Evolutionary conservation across 2,329 filamentous ascomycete genomes (phyloP).

Genomic region (Nemania serpens): DNA sequence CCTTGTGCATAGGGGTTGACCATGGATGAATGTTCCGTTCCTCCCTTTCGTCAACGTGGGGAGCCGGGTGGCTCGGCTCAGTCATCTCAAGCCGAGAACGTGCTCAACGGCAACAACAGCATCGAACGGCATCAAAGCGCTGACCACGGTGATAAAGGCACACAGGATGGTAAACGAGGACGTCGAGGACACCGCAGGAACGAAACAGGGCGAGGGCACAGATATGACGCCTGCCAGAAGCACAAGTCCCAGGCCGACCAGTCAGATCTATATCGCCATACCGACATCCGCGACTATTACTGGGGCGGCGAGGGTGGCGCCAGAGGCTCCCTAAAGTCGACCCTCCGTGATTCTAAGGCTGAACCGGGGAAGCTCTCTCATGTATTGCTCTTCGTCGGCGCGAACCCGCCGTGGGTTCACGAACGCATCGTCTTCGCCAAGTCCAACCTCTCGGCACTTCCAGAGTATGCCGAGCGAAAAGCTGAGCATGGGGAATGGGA

Average conservation of each 20-base stretch:
- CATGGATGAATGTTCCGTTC: too few species aligned
- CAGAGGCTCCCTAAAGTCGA: neutral
- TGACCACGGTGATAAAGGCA: neutral
- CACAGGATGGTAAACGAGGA: conserved; percentile 4
- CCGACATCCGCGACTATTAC: conserved; percentile 31
- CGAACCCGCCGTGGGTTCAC: conserved; percentile 33
- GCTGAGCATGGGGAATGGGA: conserved; percentile 32
- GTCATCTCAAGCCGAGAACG: too few species aligned
- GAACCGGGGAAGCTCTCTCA: conserved; percentile 29
- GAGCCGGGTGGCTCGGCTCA: too few species aligned
- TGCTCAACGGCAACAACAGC: too few species aligned
- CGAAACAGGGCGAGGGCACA: conserved; percentile 8
- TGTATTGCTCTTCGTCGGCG: conserved; percentile 29
- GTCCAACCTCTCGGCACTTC: conserved; percentile 31
- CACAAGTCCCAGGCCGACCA: conserved; percentile 20
- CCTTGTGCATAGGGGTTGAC: too few species aligned
- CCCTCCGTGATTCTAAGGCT: conserved; percentile 31
- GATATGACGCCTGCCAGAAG: conserved; percentile 22
- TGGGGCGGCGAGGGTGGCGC: neutral
- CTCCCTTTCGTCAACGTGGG: too few species aligned
- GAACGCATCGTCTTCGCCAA: conserved; percentile 36
- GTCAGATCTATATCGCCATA: conserved; percentile 19
- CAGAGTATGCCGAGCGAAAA: conserved; percentile 33
- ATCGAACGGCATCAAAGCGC: neutral
- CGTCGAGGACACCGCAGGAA: conserved; percentile 9